Conservation (phyloP, 2,329 filamentous ascomycete genomes). For the Ceratocystis eucalypticola region DNA sequence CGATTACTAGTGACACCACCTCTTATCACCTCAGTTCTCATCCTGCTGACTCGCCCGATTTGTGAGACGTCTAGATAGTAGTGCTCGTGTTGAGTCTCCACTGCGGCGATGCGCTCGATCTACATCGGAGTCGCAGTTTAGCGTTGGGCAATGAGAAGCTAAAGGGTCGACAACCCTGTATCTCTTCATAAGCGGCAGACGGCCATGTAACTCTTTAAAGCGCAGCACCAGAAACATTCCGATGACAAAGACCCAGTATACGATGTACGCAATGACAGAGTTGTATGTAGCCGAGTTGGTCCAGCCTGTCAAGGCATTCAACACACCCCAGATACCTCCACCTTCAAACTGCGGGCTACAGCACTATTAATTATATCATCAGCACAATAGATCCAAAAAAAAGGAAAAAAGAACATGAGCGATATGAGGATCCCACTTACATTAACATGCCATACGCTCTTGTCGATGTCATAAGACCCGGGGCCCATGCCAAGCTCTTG, state of each 20-base stretch:
- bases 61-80: slow-evolving; percentile 12
- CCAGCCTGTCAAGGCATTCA: slow-evolving; percentile 80
- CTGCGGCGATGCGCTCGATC: slow-evolving; percentile 10
- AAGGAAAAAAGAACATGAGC: too few species aligned
- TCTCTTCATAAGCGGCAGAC: slow-evolving; percentile 16
- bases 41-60: neutral
- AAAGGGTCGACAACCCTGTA: neutral
- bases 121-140: neutral
- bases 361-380: slow-evolving; percentile 38
- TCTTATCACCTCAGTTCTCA: neutral
- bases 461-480: slow-evolving; percentile 65
- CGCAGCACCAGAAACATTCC: slow-evolving; percentile 49
- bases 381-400: neutral
- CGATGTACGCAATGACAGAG: slow-evolving; percentile 72
- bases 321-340: slow-evolving; percentile 71
- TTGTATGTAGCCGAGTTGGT: slow-evolving; percentile 78
- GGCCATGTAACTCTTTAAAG: slow-evolving; percentile 42
- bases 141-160: neutral
- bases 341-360: slow-evolving; percentile 61
- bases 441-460: slow-evolving; percentile 73
- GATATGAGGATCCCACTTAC: slow-evolving; percentile 32
- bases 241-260: slow-evolving; percentile 70
- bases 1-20: neutral
- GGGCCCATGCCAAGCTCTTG: slow-evolving; percentile 42
- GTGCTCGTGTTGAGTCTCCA: slow-evolving; percentile 16